Evolutionary conservation across 768 basidiomycete genomes (phyloP).

Genomic region (Boletus sp.): DNA sequence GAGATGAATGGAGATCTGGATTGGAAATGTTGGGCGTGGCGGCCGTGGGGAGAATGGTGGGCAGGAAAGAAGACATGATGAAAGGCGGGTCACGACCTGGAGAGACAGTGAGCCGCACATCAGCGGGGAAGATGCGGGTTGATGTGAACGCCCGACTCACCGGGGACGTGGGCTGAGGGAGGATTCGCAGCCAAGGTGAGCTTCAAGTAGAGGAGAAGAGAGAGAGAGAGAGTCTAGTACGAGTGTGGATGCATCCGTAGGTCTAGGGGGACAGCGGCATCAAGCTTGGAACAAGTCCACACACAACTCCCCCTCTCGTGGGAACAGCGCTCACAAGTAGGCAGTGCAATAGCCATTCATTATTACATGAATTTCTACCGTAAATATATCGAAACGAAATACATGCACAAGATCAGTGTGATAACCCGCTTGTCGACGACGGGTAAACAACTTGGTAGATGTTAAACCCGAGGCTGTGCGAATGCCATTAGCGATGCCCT

Average conservation of each 20-base stretch:
- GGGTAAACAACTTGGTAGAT: slow-evolving; percentile 62
- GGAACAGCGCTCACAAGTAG: slow-evolving; percentile 17
- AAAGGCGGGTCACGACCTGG: not conserved
- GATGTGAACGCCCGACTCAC: too few relatives aligned
- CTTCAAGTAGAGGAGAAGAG: slow-evolving; percentile 9
- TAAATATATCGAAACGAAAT: not conserved
- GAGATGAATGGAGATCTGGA: not conserved
- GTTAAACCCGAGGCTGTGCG: slow-evolving; percentile 70
- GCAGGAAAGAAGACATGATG: slow-evolving; percentile 15
- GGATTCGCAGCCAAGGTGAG: slow-evolving; percentile 3
- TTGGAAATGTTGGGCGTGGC: slow-evolving; percentile 10
- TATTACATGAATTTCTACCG: slow-evolving; percentile 3
- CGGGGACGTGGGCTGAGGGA: not conserved
- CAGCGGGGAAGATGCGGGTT: too few relatives aligned
- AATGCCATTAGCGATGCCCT: slow-evolving; percentile 4
- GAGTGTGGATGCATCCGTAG: slow-evolving; percentile 28
- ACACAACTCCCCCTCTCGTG: slow-evolving; percentile 19
- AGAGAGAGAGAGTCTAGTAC: slow-evolving; percentile 17
- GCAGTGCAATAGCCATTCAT: slow-evolving; percentile 5
- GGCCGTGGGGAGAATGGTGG: slow-evolving; percentile 11
- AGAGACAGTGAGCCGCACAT: too few relatives aligned
- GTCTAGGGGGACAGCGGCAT: slow-evolving; percentile 30
- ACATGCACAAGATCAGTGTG: not conserved
- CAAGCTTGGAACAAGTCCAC: not conserved
- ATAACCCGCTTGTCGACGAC: slow-evolving; percentile 1